Percentiles rank a stretch among this genome's conserved stretches.
Conservation (phyloP, 192 early-diverging fungal species). For the Phlyctochytrium planicorne region DNA sequence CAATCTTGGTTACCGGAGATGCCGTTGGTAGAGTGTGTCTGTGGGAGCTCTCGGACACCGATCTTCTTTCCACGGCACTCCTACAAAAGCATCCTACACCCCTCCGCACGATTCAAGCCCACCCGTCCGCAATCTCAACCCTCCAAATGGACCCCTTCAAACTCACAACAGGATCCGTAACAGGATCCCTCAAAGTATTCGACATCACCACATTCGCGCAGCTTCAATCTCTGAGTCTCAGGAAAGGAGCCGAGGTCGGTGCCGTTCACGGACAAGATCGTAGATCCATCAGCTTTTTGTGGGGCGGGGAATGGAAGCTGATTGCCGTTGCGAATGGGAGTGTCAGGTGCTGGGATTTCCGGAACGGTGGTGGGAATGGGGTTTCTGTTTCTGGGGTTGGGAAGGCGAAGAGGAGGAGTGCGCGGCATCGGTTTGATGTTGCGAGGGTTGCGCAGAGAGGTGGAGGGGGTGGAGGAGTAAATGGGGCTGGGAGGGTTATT, state of each 20-base stretch:
- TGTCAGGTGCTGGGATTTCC: slow-evolving; percentile 28
- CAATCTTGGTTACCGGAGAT: slow-evolving; percentile 13
- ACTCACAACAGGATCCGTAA: slow-evolving; percentile 9
- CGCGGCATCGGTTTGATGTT: neutral
- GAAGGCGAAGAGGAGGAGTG: neutral
- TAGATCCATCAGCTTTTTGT: neutral
- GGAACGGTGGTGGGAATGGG: neutral
- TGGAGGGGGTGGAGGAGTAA: neutral
- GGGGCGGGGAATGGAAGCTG: slow-evolving; percentile 21
- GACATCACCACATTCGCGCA: slow-evolving; percentile 13
- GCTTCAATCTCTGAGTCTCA: slow-evolving; percentile 5
- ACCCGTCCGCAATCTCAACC: slow-evolving; percentile 9
- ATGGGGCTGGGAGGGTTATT: neutral
- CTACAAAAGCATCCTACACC: neutral
- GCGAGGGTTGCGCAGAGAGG: slow-evolving; percentile 3
- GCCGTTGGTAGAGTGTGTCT: slow-evolving; percentile 2
- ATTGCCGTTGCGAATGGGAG: slow-evolving; percentile 14
- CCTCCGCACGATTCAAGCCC: slow-evolving; percentile 10
- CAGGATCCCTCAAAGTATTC: slow-evolving; percentile 6
- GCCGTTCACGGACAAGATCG: neutral
- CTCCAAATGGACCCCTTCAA: slow-evolving; percentile 25
- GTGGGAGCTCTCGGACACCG: slow-evolving; percentile 18
- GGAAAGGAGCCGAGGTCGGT: slow-evolving; percentile 15
- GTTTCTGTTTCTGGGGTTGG: neutral
- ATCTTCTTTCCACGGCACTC: neutral